These are phyloP conservation scores for Boletus smithii DNA, from an alignment of 1,284 basidiomycete genomes.

Conservation along the genomic window DNA sequence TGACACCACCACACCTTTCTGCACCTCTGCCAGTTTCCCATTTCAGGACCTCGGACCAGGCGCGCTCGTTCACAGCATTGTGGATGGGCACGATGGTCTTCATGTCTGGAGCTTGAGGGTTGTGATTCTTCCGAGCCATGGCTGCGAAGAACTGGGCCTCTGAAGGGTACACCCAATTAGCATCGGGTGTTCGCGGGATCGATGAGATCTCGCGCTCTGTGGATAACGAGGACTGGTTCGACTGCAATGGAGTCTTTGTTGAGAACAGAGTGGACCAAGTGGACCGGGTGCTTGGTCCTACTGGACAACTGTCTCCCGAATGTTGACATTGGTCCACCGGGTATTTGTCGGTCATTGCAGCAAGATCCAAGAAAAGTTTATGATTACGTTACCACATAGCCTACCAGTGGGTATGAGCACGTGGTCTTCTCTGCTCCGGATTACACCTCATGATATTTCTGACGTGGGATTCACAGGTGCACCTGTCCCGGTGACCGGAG, in stretches of 20 bases:
- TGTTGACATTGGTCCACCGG: conserved; percentile 52
- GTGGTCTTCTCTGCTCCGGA: no score
- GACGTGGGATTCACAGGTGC: no score
- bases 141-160: conserved; percentile 96
- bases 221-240: conserved; percentile 44
- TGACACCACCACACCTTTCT: conserved; percentile 78
- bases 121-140: conserved; percentile 91
- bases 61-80: conserved; percentile 97
- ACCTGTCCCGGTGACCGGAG: no score
- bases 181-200: conserved; percentile 72
- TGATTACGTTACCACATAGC: no score
- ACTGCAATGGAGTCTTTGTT: conserved; percentile 28
- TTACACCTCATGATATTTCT: no score
- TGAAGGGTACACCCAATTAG: conserved; percentile 98
- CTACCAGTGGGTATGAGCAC: no score
- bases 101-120: conserved; percentile 84
- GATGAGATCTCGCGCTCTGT: conserved; percentile 80
- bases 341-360: conserved; percentile 54
- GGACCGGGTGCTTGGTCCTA: conserved; percentile 37
- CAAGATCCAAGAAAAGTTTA: background rate
- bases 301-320: conserved; percentile 43
- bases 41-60: conserved; percentile 86
- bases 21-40: conserved; percentile 87
- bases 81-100: conserved; percentile 96
- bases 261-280: conserved; percentile 52